Evolutionary conservation across 177 flowering plant genomes (phyloP).

Genomic region (Vitis hybrid): DNA sequence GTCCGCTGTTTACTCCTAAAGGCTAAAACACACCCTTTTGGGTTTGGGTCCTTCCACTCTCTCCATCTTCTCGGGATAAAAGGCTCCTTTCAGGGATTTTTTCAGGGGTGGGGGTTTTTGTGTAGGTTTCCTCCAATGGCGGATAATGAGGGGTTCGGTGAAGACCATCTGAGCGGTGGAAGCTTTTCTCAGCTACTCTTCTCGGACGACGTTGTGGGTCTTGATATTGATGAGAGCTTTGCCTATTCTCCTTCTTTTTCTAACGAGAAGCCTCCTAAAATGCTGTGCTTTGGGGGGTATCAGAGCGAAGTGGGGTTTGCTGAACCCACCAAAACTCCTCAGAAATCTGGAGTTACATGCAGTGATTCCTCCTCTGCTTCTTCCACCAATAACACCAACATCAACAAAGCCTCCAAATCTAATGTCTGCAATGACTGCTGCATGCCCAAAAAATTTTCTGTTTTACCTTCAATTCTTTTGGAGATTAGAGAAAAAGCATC

Average conservation of each 20-base stretch:
- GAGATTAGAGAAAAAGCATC: neutral
- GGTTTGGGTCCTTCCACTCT: no score
- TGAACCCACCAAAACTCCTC: constrained; percentile 10
- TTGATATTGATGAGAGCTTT: constrained; percentile 19
- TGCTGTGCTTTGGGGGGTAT: constrained; percentile 57
- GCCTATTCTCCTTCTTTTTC: constrained; percentile 23
- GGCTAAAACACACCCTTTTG: constrained; percentile 2
- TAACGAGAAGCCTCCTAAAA: constrained; percentile 30
- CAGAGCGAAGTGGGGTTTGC: constrained; percentile 9
- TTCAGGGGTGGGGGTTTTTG: neutral
- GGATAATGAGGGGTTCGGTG: constrained; percentile 32
- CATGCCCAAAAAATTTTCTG: neutral
- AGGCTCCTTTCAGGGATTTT: neutral
- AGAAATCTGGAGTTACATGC: constrained; percentile 39
- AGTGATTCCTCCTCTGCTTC: constrained; percentile 49
- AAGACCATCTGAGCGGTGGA: constrained; percentile 23
- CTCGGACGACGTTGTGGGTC: constrained; percentile 29
- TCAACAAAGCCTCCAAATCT: constrained; percentile 27
- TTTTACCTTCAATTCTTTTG: neutral
- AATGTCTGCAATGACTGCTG: constrained; percentile 23
- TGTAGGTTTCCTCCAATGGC: constrained; percentile 30
- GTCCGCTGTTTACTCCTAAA: constrained; percentile 27
- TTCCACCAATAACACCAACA: constrained; percentile 29
- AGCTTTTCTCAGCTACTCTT: constrained; percentile 48
- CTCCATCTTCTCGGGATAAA: neutral